These are phyloP conservation scores for Colletotrichum lentis DNA, from an alignment of 2,329 filamentous ascomycete genomes.

Conservation along the genomic window DNA sequence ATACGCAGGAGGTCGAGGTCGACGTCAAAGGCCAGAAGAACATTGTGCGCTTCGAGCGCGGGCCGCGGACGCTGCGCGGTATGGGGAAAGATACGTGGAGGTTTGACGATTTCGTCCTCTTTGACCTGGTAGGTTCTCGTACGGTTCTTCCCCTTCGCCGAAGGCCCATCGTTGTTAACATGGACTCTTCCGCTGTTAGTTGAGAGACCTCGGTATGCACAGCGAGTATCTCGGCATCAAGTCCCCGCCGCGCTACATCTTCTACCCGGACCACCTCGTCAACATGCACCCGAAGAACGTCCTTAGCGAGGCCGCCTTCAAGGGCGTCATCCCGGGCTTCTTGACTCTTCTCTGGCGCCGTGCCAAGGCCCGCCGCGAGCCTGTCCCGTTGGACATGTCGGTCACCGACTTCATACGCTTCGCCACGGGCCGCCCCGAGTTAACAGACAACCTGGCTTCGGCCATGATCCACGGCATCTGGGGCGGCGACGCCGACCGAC, in stretches of 20 bases:
- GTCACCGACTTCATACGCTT: conserved; percentile 72
- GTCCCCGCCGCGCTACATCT: conserved; percentile 71
- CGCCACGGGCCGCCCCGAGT: conserved; percentile 57
- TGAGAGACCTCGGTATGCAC: conserved; percentile 29
- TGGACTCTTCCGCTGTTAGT: background rate
- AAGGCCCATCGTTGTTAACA: conserved; percentile 28
- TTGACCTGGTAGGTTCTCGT: conserved; percentile 69
- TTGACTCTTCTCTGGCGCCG: conserved; percentile 50
- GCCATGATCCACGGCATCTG: conserved; percentile 88
- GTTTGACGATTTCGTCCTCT: conserved; percentile 71
- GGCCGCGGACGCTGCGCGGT: conserved; percentile 78
- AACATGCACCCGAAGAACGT: conserved; percentile 17
- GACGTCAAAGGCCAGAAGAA: conserved; percentile 62
- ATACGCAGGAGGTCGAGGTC: conserved; percentile 69
- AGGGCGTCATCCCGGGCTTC: conserved; percentile 44
- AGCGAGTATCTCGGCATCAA: conserved; percentile 12
- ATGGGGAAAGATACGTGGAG: conserved; percentile 50
- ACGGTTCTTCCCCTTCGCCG: conserved; percentile 38
- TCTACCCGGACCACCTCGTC: conserved; percentile 79
- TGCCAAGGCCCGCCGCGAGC: conserved; percentile 37
- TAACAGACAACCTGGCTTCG: conserved; percentile 78
- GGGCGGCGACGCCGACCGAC: conserved; percentile 83
- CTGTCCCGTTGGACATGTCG: conserved; percentile 68
- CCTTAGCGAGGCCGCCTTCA: conserved; percentile 46
- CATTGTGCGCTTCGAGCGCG: conserved; percentile 79